These are phyloP conservation scores for Moringa oleifera DNA, from an alignment of 345 rosid species.

Conservation along the genomic window DNA sequence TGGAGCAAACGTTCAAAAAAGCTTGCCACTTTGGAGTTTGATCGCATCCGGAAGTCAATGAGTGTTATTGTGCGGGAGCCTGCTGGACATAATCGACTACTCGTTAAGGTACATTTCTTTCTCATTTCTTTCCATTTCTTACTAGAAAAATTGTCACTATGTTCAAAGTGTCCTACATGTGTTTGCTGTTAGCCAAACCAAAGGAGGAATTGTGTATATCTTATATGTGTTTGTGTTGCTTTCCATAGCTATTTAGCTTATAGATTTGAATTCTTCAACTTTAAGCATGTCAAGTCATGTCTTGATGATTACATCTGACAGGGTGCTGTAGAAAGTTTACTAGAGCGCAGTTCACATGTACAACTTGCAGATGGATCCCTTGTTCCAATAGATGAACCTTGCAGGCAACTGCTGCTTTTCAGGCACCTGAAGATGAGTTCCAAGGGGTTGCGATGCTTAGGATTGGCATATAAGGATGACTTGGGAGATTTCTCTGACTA, in stretches of 20 bases:
- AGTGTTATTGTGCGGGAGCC: slow-evolving; percentile 71
- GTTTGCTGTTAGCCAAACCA: not conserved
- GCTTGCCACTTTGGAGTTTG: slow-evolving; percentile 85
- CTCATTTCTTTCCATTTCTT: slow-evolving; percentile 2
- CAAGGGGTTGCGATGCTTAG: slow-evolving; percentile 82
- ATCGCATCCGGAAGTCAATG: slow-evolving; percentile 83
- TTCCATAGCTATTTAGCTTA: too few species aligned
- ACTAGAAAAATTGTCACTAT: not conserved
- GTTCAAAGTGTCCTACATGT: not conserved
- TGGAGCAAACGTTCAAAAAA: slow-evolving; percentile 67
- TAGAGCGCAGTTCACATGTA: slow-evolving; percentile 67
- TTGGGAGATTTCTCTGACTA: slow-evolving; percentile 79
- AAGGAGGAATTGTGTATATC: not conserved
- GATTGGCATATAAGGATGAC: slow-evolving; percentile 79
- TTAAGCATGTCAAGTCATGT: too few species aligned
- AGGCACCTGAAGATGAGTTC: slow-evolving; percentile 74
- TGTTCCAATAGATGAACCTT: slow-evolving; percentile 63
- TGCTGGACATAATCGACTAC: slow-evolving; percentile 65
- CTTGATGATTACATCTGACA: slow-evolving; percentile 25
- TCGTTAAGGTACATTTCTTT: slow-evolving; percentile 55
- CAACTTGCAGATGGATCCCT: slow-evolving; percentile 89
- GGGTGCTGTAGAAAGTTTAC: slow-evolving; percentile 92
- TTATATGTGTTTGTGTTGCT: not conserved
- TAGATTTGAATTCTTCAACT: too few species aligned
- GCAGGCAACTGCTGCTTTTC: slow-evolving; percentile 56